phyloP scores from a whole-genome alignment of 1,139 yeast species.

The Geotrichum candidum region DNA sequence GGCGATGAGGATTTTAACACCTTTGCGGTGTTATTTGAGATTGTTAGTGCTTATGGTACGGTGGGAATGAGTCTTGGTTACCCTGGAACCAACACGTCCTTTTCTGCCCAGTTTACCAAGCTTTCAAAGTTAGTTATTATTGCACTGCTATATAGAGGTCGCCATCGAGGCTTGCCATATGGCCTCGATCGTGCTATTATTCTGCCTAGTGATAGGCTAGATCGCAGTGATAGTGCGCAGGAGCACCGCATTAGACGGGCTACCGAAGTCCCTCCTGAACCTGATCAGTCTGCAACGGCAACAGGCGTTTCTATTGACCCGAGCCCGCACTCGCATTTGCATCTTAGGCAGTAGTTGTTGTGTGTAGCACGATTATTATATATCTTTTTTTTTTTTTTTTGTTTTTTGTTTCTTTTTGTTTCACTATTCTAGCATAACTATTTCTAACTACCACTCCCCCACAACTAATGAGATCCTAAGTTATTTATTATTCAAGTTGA shows the following conservation, averaged over 20 bases:
- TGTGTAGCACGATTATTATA: neutral
- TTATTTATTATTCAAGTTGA: neutral
- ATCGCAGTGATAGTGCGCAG: constrained; percentile 52
- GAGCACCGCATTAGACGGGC: constrained; percentile 23
- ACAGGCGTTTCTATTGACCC: neutral
- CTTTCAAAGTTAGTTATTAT: constrained; percentile 78
- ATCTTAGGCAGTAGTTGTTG: neutral
- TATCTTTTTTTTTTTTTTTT: neutral
- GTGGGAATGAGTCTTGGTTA: constrained; percentile 89
- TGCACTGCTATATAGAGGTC: constrained; percentile 88
- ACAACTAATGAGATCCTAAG: neutral
- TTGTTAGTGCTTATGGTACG: constrained; percentile 92
- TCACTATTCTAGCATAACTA: neutral
- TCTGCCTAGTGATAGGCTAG: constrained; percentile 68
- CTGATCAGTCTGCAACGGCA: neutral
- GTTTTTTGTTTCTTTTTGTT: neutral
- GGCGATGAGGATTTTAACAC: constrained; percentile 51
- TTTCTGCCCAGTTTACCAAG: constrained; percentile 63
- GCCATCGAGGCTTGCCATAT: constrained; percentile 96
- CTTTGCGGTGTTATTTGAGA: constrained; percentile 75
- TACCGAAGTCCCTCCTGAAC: constrained; percentile 16
- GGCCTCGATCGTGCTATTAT: constrained; percentile 90
- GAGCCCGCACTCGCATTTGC: neutral
- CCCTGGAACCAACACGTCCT: constrained; percentile 59
- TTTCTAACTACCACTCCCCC: neutral